Base-by-base conservation (phyloP, 2,329 filamentous ascomycete species). In the Simplicillium aogashimaense region DNA sequence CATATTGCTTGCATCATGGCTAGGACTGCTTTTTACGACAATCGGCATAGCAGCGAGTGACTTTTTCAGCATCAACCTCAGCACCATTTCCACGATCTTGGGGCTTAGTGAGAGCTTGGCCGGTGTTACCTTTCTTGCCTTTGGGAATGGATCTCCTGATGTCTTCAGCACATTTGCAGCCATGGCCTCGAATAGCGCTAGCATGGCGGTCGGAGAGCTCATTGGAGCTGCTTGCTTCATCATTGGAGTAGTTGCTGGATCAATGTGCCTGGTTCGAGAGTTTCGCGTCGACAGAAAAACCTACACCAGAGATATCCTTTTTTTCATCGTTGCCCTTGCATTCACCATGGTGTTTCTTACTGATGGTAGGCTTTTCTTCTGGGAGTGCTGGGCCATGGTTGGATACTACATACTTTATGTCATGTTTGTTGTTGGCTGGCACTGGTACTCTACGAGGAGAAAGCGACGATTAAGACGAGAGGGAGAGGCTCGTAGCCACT, bases 91-190 rank as follows among this genome's bases (percentile, higher is more conserved):
- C 16, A 82, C 74, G 42, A 78, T 95, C 39, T 71, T 97, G 20
- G 89, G 90, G 15, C 82, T 98, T 68, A 95, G 89, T 59, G 89
- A 98, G 66, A 97, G 87, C 59, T 74, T 98, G 62, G 88, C 92
- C 0, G 92, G 92, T 29, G 94, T 98, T 20, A 98, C 92, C 1
- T 94, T 98, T 53, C 67, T 98, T 39, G 92, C 92, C 8, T 94
- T 98, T 62, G 92, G 92, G 48, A 98, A 98, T 67, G 92, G 92
- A 39, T 97, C 90, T 45, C 92, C 92, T 2, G 92, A 98, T 61
- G 89, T 98, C 35, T 98, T 98, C 62, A 95, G 89, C 49, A 98
- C 92, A 2, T 97, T 98, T 64, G 92, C 92, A 13, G 94, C 92
- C 50, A 97, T 98, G 87, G 82, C 81, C 54, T 95, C 89, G 17